These are phyloP conservation scores for Solanum arcanum DNA, from an alignment of 257 asterid species.

Conservation along the genomic window DNA sequence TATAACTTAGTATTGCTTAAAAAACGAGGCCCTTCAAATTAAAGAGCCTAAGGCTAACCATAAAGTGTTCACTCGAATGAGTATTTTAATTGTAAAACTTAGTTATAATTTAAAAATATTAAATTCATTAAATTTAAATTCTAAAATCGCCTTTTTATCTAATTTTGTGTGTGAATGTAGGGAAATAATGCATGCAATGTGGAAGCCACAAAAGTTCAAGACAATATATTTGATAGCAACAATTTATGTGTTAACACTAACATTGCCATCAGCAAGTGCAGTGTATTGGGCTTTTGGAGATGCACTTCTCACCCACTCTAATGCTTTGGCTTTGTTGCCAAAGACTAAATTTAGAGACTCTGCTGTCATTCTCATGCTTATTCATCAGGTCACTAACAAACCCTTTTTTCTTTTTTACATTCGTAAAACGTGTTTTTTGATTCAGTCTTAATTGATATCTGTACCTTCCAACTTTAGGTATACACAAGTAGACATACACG, in stretches of 20 bases:
- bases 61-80: not conserved
- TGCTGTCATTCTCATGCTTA: constrained; percentile 85
- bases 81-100: not conserved
- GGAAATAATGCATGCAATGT: constrained; percentile 92
- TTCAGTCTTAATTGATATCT: fast-evolving
- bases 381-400: constrained; percentile 45
- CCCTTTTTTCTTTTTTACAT: no score
- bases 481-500: not conserved
- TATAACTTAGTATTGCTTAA: not conserved
- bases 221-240: constrained; percentile 62
- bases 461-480: fast-evolving
- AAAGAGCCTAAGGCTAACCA: not conserved
- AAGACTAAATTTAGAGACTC: constrained; percentile 61
- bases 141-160: not conserved
- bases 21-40: not conserved
- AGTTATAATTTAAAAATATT: not conserved
- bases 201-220: constrained; percentile 90
- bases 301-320: constrained; percentile 46
- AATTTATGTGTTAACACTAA: constrained; percentile 60
- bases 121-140: not conserved
- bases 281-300: constrained; percentile 94
- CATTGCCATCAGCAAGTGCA: constrained; percentile 83
- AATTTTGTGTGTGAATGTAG: constrained; percentile 5
- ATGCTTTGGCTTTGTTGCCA: constrained; percentile 74
- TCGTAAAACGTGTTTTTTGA: not conserved